These are phyloP conservation scores for Fusarium floridanum DNA, from an alignment of 2,329 filamentous ascomycete genomes.

Conservation along the genomic window DNA sequence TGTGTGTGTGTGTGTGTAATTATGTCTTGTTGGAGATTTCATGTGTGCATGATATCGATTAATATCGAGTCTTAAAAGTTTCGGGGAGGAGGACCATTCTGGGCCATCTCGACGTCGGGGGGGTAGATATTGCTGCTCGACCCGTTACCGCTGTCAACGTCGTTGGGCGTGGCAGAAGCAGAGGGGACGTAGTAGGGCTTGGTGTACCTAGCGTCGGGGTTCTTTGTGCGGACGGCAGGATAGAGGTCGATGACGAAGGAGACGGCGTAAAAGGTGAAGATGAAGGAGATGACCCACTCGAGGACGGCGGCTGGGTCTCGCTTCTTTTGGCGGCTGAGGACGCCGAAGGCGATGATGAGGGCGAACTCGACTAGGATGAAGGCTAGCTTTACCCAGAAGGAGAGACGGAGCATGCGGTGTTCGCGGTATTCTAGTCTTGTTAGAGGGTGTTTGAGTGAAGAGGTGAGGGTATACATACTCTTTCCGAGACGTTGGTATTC, in stretches of 20 bases:
- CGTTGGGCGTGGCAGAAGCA: conserved; percentile 25
- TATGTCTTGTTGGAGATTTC: not conserved
- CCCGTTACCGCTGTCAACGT: conserved; percentile 21
- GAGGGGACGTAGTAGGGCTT: conserved; percentile 42
- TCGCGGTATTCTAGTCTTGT: conserved; percentile 73
- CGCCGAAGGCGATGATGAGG: conserved; percentile 80
- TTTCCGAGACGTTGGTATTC: conserved; percentile 90
- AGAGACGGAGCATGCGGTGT: conserved; percentile 78
- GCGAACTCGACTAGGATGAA: conserved; percentile 86
- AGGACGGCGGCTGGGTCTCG: conserved; percentile 80
- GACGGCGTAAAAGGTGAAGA: conserved; percentile 90
- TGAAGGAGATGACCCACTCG: conserved; percentile 83
- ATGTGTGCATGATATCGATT: not conserved
- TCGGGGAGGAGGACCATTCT: conserved; percentile 20
- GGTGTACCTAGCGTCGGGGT: conserved; percentile 45
- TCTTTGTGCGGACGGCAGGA: conserved; percentile 76
- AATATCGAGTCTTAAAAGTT: conserved; percentile 19
- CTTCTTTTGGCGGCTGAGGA: conserved; percentile 61
- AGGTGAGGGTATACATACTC: conserved; percentile 58
- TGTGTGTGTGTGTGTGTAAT: not conserved
- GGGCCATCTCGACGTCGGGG: conserved; percentile 36
- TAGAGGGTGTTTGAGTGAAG: not conserved
- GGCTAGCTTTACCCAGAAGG: conserved; percentile 87
- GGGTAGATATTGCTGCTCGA: conserved; percentile 22
- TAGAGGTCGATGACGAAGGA: conserved; percentile 90